Base-by-base conservation (phyloP, 2,329 filamentous ascomycete genomes). In the Neoascochyta sp. region DNA sequence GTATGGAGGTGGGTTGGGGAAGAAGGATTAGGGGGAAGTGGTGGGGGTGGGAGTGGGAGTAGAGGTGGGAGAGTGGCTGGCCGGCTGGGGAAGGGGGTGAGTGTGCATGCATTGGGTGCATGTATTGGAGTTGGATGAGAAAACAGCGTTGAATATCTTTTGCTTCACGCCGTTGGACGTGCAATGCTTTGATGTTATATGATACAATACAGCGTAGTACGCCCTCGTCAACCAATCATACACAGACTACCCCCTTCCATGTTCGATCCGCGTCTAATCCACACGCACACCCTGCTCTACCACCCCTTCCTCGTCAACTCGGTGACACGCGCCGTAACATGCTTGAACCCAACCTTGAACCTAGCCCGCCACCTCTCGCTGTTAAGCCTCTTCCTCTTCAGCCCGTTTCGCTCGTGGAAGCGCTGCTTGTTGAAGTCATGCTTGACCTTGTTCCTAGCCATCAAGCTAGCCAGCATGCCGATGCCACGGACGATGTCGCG, bases 301-400 rank as follows among this genome's bases (percentile, higher is more conserved):
- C 87, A 92, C 3, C 86, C 86, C 65, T 92, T 85, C 56, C 69
- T 76, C 48, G 76, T 82, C 66, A 93, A 69, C 58, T 84, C 75
- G 54, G 75, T 68, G 5, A 87, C 84, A 45, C 84, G 70, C 22
- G 51, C 57, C 6, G 86, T 74, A 8, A 78, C 76, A 4, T 73
- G 73, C 59, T 69, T 72, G 64, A 92, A 89, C 4, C 80, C 81
- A 17, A 61, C 59, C 69, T 76, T 80, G 64, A 90, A 92, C 37
- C 77, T 74, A 42, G 47, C 66, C 58, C 76, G 73, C 81, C 83
- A 88, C 39, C 85, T 71, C 69, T 81, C 70, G 37, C 76, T 80
- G 60, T 68, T 70, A 47, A 87, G 63, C 51, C 86, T 75, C 77
- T 92, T 93, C 63, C 81, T 74, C 74, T 84, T 87, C 52, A 86